phyloP scores from a whole-genome alignment of 2,329 filamentous ascomycete species.

The Fusarium secorum region DNA sequence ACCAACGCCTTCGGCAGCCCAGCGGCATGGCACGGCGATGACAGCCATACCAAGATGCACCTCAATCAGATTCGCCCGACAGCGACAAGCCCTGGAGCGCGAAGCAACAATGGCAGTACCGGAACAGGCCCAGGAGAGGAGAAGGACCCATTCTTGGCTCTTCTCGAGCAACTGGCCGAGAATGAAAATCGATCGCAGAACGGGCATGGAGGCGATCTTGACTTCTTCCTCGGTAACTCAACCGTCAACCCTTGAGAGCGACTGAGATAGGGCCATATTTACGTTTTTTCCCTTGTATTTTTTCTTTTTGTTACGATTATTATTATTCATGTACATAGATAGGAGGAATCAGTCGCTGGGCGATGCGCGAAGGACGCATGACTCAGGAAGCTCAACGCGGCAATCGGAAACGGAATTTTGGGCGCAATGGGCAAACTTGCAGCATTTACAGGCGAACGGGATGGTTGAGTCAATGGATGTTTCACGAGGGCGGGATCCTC shows the following conservation, averaged over 20 bases:
- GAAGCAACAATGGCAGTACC: conserved; percentile 60
- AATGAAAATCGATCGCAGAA: conserved; percentile 70
- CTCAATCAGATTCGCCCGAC: conserved; percentile 32
- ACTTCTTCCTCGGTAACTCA: conserved; percentile 70
- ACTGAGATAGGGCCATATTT: not conserved
- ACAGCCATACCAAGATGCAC: conserved; percentile 38
- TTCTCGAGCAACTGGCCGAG: conserved; percentile 83
- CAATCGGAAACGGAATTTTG: not conserved
- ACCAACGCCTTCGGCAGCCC: conserved; percentile 63
- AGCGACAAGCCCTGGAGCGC: conserved; percentile 53
- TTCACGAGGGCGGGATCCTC: conserved; percentile 27
- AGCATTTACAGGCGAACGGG: conserved; percentile 35
- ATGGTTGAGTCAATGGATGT: conserved; percentile 10
- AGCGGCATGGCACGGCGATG: conserved; percentile 59
- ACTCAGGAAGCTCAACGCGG: not conserved
- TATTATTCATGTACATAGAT: not conserved
- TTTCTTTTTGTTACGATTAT: not conserved
- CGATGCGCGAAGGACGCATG: conserved; percentile 2
- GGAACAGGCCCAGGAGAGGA: conserved; percentile 64
- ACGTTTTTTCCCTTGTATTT: not conserved
- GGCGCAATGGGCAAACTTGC: conserved; percentile 19
- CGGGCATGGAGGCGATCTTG: conserved; percentile 76
- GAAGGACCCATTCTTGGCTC: conserved; percentile 80
- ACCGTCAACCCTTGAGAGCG: conserved; percentile 17
- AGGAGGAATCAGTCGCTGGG: not conserved